Base-by-base conservation (phyloP, 495 filamentous ascomycete genomes). In the Viridothelium virens region DNA sequence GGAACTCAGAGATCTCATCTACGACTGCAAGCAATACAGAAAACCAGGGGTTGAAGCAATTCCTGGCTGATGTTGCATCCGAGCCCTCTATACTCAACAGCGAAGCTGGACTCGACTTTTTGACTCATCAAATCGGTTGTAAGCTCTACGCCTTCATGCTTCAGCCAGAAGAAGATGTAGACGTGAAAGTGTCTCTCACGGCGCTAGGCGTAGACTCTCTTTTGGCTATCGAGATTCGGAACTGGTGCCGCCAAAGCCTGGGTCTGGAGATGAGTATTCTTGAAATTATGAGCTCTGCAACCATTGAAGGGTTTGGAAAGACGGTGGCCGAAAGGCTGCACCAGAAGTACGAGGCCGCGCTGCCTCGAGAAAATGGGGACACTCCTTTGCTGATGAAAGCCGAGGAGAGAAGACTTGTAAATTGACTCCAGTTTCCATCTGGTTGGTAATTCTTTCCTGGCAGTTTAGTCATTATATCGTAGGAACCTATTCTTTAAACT, bases 221-320 rank as follows among this genome's bases (percentile, higher is more conserved):
- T 39, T 25, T 75, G 1, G 64, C 67, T 2, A 18, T 44, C 33
- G 75, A 77, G 65, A 61, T 71, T 1, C 72, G 74, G 18, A 74
- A 71, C n/a, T 74, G 38, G 53, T 36, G n/a, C 25, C 63, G 74
- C 14, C 75, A 75, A 38, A 69, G 69, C 25, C 63, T 82, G 1
- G 74, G 71, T 37, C 70, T 75, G 10, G 78, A 81, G 0, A 68
- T 82, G 7, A 75, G 72, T 71, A 65, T 76, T 31, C 63, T 77
- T 63, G 67, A 80, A 69, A 70, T 82, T 38, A 48, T 72, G 46
- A 68, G 65, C 48, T 36, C 69, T 14, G 65, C 39, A 2, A 65
- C 44, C 34, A 65, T 71, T 7, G 44, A 64, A 47, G 66, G 59
- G 25, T 65, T 77, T 41, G 75, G 69, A 6, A 41, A 74, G 59